These are phyloP conservation scores for Oenanthe sinensis DNA, from an alignment of 129 eudicot species.

Conservation along the genomic window DNA sequence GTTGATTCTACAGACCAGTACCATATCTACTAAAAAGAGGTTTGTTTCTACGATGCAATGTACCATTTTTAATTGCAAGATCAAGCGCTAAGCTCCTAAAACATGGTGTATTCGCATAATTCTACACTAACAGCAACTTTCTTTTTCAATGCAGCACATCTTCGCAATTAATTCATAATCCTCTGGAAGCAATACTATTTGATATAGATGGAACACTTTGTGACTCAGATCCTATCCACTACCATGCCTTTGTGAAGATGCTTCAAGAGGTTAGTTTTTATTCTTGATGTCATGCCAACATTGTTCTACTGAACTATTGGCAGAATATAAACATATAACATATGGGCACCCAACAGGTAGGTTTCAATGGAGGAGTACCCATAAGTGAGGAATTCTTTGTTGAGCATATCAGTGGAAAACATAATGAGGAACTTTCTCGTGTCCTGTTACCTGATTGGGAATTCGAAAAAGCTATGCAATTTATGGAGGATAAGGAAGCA, in stretches of 20 bases:
- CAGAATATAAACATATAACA: not conserved
- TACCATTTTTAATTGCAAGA: not conserved
- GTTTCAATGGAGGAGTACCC: constrained; percentile 77
- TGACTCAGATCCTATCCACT: constrained; percentile 94
- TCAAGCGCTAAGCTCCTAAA: not conserved
- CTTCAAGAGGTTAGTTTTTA: constrained; percentile 60
- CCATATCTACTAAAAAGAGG: not conserved
- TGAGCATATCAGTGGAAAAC: constrained; percentile 66
- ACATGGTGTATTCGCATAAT: not conserved
- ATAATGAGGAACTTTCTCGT: constrained; percentile 71
- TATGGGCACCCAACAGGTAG: constrained; percentile 34
- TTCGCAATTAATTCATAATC: constrained; percentile 50
- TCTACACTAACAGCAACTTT: not conserved
- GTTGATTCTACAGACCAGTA: not conserved
- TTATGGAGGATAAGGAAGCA: constrained; percentile 82
- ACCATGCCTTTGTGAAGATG: constrained; percentile 74
- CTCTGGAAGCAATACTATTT: constrained; percentile 79
- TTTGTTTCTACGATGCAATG: not conserved
- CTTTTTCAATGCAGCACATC: constrained; percentile 24
- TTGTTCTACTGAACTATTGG: not conserved
- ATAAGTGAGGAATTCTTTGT: constrained; percentile 77
- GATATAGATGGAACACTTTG: constrained; percentile 89
- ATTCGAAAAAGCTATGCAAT: constrained; percentile 51
- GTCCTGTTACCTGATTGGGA: constrained; percentile 86
- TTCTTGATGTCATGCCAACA: not conserved